phyloP scores from a whole-genome alignment of 768 basidiomycete species.

The Lactarius indigo region DNA sequence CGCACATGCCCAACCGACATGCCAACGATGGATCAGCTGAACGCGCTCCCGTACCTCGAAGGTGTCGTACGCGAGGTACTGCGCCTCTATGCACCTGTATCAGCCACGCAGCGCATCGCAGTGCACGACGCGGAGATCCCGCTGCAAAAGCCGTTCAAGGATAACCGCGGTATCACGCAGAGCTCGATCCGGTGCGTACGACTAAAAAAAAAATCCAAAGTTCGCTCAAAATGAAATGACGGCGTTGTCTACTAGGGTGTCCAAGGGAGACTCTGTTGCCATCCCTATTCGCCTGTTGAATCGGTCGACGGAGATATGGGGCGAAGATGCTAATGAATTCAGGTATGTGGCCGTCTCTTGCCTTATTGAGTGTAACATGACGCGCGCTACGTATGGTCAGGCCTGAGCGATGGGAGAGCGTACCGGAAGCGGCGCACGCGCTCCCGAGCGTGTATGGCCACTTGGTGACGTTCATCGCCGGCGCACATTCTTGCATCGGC shows the following conservation, averaged over 20 bases:
- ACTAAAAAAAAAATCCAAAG: fast-evolving
- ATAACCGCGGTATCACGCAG: constrained; percentile 20
- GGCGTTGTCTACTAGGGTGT: constrained; percentile 12
- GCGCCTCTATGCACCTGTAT: constrained; percentile 30
- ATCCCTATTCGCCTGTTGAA: constrained; percentile 31
- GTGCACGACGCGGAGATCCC: constrained; percentile 33
- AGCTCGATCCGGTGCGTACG: constrained; percentile 22
- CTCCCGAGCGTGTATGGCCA: constrained; percentile 24
- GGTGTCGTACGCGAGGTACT: constrained; percentile 42
- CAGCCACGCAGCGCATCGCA: constrained; percentile 28
- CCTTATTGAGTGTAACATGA: background rate
- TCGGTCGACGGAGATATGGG: constrained; percentile 32
- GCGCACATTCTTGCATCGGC: constrained; percentile 32
- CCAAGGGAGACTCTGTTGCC: constrained; percentile 24
- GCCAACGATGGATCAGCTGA: constrained; percentile 32
- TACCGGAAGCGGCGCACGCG: constrained; percentile 16
- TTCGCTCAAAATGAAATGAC: background rate
- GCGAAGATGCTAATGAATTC: constrained; percentile 35
- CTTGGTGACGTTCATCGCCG: constrained; percentile 32
- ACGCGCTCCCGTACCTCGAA: constrained; percentile 41
- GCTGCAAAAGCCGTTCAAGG: constrained; percentile 28
- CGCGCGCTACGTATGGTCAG: background rate
- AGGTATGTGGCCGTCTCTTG: constrained; percentile 6
- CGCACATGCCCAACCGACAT: constrained; percentile 26
- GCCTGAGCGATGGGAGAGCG: constrained; percentile 25